Conservation (phyloP, 441 rosid genomes). For the Jatropha multifida region DNA sequence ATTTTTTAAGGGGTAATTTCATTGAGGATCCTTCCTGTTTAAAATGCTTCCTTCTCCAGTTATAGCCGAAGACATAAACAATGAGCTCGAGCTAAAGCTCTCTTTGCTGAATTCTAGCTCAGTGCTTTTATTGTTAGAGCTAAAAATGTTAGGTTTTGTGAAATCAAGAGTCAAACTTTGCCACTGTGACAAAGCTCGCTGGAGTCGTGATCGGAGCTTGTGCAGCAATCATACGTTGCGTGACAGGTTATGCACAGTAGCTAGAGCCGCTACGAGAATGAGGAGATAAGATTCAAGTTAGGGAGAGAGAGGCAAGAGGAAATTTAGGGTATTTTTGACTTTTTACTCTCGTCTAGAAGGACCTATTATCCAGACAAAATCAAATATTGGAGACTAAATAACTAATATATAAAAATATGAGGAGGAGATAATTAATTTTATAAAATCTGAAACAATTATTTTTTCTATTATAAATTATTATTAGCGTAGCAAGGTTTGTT, state of each 20-base stretch:
- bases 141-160: conserved; percentile 55
- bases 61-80: conserved; percentile 76
- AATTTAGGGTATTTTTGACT: no score
- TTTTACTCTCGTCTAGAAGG: no score
- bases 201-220: conserved; percentile 23
- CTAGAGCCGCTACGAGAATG: conserved; percentile 9
- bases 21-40: conserved; percentile 65
- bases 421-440: no score
- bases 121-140: conserved; percentile 36
- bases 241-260: not conserved
- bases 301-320: conserved; percentile 18
- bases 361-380: no score
- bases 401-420: no score
- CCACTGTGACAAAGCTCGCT: conserved; percentile 43
- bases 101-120: conserved; percentile 71
- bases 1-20: no score
- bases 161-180: conserved; percentile 84
- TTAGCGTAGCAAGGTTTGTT: no score
- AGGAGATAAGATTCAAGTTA: conserved; percentile 14
- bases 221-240: no score
- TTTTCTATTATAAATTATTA: no score
- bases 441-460: no score
- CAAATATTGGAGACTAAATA: no score
- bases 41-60: conserved; percentile 95
- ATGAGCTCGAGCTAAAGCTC: conserved; percentile 72